Conservation (phyloP, 2,329 filamentous ascomycete genomes). For the Aspergillus oerlinghausenensis region DNA sequence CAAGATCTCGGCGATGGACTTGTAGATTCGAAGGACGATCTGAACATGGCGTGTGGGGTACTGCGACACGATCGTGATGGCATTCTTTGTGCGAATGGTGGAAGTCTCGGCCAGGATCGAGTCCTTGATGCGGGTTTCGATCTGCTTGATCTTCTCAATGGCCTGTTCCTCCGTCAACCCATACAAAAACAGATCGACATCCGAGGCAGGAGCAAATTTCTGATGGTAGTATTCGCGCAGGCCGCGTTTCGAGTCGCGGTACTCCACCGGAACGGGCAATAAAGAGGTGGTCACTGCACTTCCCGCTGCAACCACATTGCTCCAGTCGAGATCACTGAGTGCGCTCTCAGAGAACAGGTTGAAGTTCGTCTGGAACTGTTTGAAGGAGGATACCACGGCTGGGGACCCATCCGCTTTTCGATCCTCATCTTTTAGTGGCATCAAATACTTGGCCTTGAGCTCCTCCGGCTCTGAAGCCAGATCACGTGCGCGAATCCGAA, state of each 20-base stretch:
- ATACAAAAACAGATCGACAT: constrained; percentile 83
- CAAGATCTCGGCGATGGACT: constrained; percentile 76
- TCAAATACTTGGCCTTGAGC: constrained; percentile 30
- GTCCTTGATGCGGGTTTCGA: constrained; percentile 70
- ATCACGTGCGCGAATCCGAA: constrained; percentile 30
- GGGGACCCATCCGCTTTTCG: constrained; percentile 60
- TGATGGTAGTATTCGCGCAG: constrained; percentile 73
- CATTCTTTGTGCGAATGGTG: constrained; percentile 79
- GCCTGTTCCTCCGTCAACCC: constrained; percentile 72
- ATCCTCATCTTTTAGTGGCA: constrained; percentile 42
- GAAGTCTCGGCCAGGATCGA: constrained; percentile 78
- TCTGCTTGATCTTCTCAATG: constrained; percentile 76
- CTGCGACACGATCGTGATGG: constrained; percentile 78
- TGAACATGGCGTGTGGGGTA: constrained; percentile 81
- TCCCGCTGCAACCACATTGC: constrained; percentile 74
- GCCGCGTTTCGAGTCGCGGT: constrained; percentile 58
- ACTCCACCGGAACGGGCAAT: constrained; percentile 62
- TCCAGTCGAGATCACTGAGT: constrained; percentile 72
- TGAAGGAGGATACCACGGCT: constrained; percentile 63
- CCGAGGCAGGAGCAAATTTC: constrained; percentile 73
- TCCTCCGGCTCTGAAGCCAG: constrained; percentile 25
- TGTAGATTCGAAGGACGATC: constrained; percentile 82
- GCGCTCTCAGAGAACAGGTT: constrained; percentile 76
- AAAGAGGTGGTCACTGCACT: constrained; percentile 77
- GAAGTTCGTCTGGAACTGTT: constrained; percentile 75